phyloP scores from a whole-genome alignment of 2,329 filamentous ascomycete genomes.

The Botrytis paeoniae region DNA sequence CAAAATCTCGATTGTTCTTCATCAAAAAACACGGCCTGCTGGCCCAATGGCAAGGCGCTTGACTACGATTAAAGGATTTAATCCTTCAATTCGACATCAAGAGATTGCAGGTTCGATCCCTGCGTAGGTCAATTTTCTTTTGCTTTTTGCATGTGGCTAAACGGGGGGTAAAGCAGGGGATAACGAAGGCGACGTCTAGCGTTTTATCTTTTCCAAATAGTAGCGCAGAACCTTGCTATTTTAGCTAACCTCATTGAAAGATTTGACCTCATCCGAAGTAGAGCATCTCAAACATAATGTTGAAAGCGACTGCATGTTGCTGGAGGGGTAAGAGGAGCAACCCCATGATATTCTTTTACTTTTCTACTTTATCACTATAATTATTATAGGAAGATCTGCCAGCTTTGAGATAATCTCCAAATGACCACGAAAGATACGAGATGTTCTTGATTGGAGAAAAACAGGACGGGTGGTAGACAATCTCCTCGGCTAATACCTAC shows the following conservation, averaged over 20 bases:
- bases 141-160: neutral
- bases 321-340: neutral
- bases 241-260: neutral
- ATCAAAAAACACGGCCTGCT: slow-evolving; percentile 22
- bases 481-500: neutral
- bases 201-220: neutral
- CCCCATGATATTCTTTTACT: neutral
- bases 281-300: neutral
- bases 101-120: slow-evolving; percentile 47
- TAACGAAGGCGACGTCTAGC: neutral
- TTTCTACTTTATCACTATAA: too few species aligned
- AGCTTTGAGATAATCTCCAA: neutral
- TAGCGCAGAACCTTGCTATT: neutral
- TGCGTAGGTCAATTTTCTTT: slow-evolving; percentile 29
- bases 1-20: rapidly evolving
- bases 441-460: neutral
- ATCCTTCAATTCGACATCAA: slow-evolving; percentile 37
- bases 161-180: neutral
- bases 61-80: slow-evolving; percentile 40
- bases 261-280: neutral
- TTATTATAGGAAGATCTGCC: too few species aligned
- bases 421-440: neutral
- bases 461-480: neutral
- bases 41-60: slow-evolving; percentile 49
- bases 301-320: neutral